These are phyloP conservation scores for Apiotrichum gamsii DNA, from an alignment of 1,284 basidiomycete species.

Conservation along the genomic window DNA sequence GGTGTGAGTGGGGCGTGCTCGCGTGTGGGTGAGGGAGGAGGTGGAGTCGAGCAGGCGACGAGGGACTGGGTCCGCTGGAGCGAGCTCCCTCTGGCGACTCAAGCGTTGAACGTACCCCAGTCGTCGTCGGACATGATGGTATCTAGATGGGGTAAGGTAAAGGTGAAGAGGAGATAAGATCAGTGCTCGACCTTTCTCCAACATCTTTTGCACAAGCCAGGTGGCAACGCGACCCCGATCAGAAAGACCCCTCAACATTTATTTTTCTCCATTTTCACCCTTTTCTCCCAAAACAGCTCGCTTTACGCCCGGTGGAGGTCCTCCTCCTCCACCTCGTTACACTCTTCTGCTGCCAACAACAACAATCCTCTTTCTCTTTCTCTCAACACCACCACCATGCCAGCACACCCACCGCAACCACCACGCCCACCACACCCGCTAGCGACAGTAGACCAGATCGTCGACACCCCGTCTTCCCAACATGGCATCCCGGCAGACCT, in stretches of 20 bases:
- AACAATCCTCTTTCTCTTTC: not conserved
- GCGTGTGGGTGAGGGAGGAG: no score
- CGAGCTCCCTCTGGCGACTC: not conserved
- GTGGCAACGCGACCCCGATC: not conserved
- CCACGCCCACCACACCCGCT: slow-evolving; percentile 69
- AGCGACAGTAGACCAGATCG: slow-evolving; percentile 71
- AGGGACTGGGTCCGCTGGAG: not conserved
- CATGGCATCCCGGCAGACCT: slow-evolving; percentile 75
- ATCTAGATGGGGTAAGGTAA: not conserved
- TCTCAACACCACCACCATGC: no score
- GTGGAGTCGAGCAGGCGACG: no score
- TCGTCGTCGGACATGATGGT: slow-evolving; percentile 39
- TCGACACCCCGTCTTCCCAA: slow-evolving; percentile 66
- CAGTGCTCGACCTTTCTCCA: no score
- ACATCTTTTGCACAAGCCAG: no score
- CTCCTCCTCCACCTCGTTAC: not conserved
- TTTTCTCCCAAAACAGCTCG: slow-evolving; percentile 1
- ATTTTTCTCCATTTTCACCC: slow-evolving; percentile 13
- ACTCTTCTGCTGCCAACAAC: not conserved
- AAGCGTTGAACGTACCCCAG: slow-evolving; percentile 32
- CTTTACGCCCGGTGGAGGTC: not conserved
- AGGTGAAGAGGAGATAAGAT: not conserved
- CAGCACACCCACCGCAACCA: not conserved
- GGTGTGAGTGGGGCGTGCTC: no score
- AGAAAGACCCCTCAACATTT: no score